phyloP scores from a whole-genome alignment of 106 monocot genomes.

The Apostasia ramifera region DNA sequence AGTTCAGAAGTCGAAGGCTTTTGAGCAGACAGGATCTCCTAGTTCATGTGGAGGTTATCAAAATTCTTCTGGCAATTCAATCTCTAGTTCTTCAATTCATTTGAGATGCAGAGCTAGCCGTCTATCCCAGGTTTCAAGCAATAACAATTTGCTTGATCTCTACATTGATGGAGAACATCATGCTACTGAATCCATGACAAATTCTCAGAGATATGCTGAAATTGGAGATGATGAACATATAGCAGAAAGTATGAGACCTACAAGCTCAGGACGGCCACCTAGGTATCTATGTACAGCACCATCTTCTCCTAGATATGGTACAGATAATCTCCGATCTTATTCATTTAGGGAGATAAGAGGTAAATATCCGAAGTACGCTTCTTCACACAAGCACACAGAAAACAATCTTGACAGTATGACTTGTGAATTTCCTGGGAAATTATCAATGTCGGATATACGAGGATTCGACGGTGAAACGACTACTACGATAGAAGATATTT shows the following conservation, averaged over 20 bases:
- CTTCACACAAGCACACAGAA: constrained; percentile 15
- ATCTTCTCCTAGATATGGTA: constrained; percentile 30
- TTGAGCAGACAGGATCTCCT: constrained; percentile 28
- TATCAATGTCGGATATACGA: constrained; percentile 9
- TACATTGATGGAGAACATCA: constrained; percentile 52
- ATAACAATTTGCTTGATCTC: constrained; percentile 28
- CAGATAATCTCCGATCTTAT: constrained; percentile 26
- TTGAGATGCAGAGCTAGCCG: constrained; percentile 30
- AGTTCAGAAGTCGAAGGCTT: constrained; percentile 8
- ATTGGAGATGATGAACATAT: constrained; percentile 17
- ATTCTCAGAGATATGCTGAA: constrained; percentile 10
- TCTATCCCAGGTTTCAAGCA: constrained; percentile 9
- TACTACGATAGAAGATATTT: constrained; percentile 57
- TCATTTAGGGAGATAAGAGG: constrained; percentile 41
- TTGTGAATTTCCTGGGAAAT: constrained; percentile 17
- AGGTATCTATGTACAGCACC: constrained; percentile 46
- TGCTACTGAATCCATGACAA: constrained; percentile 4
- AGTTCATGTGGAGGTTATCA: constrained; percentile 19
- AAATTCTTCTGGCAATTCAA: constrained; percentile 26
- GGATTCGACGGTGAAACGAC: constrained; percentile 53
- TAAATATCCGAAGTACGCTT: constrained; percentile 13
- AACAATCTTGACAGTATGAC: constrained; percentile 18
- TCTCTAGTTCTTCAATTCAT: constrained; percentile 34
- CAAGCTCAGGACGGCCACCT: constrained; percentile 47
- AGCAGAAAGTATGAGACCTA: constrained; percentile 23